These are phyloP conservation scores for Colletotrichum viniferum DNA, from an alignment of 2,329 filamentous ascomycete genomes.

Conservation along the genomic window DNA sequence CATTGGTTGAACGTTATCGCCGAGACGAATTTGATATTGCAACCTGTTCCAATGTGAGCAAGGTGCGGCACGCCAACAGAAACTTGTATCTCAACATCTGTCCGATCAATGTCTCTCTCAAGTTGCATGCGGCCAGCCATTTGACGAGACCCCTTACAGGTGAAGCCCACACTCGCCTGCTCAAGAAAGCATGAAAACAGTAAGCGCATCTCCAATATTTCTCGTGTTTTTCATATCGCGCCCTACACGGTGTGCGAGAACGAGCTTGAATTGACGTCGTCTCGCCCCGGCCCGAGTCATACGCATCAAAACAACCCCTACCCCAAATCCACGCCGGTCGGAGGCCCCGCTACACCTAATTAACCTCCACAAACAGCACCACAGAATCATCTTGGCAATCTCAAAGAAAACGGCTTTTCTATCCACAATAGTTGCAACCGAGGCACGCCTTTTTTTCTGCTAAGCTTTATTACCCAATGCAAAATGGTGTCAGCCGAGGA, in stretches of 20 bases:
- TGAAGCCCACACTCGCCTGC: neutral
- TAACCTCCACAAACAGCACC: neutral
- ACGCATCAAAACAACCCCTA: neutral
- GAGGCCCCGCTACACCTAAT: neutral
- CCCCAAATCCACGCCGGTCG: neutral
- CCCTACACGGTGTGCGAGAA: neutral
- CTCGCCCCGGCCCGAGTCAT: neutral
- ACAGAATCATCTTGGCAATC: neutral
- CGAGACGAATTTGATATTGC: neutral
- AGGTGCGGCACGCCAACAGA: neutral
- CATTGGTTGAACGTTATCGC: neutral
- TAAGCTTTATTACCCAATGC: neutral
- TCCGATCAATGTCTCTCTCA: neutral
- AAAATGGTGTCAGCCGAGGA: neutral
- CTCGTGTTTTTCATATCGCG: neutral
- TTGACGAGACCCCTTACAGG: accelerated
- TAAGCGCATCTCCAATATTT: neutral
- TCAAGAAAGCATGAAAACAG: neutral
- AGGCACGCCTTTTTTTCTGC: neutral
- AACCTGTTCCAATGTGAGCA: accelerated
- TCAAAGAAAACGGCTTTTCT: neutral
- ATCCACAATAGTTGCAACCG: neutral
- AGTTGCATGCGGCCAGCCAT: neutral
- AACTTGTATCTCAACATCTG: neutral
- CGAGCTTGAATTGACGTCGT: neutral